phyloP scores from a whole-genome alignment of 805 yeast genomes.

The Priceomyces medius region DNA sequence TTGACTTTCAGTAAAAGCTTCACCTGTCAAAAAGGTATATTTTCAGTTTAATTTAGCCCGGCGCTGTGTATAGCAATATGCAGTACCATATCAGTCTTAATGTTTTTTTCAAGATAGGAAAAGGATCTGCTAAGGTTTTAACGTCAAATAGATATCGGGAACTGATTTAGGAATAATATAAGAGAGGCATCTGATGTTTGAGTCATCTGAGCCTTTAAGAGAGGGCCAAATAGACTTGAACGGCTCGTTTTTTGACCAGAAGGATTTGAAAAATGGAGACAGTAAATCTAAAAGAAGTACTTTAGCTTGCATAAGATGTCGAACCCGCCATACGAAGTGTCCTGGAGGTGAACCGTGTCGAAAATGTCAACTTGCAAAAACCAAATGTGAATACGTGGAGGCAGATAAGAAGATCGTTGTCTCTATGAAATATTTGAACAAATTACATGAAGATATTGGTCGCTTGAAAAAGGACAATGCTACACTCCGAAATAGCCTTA shows the following conservation, averaged over 20 bases:
- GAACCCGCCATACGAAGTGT: constrained; percentile 71
- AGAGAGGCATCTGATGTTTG: too few relatives aligned
- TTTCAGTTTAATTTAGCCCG: too few relatives aligned
- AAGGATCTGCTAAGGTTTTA: too few relatives aligned
- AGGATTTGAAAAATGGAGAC: neutral
- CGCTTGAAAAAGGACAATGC: constrained; percentile 66
- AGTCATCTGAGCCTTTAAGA: neutral
- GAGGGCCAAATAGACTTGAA: neutral
- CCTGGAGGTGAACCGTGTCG: constrained; percentile 76
- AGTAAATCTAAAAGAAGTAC: constrained; percentile 30
- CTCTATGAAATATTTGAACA: constrained; percentile 65
- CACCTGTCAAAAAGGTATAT: too few relatives aligned
- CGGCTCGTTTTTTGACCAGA: neutral
- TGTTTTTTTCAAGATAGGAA: too few relatives aligned
- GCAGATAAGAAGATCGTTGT: constrained; percentile 73
- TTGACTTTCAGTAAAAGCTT: too few relatives aligned
- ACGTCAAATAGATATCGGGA: too few relatives aligned
- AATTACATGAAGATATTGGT: constrained; percentile 66
- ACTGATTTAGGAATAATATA: too few relatives aligned
- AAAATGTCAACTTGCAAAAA: constrained; percentile 55
- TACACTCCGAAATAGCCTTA: constrained; percentile 45
- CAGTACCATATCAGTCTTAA: too few relatives aligned
- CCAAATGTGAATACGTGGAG: constrained; percentile 68
- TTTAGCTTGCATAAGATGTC: constrained; percentile 62
- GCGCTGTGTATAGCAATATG: too few relatives aligned